phyloP scores from a whole-genome alignment of 1,284 basidiomycete genomes.

The Ceratobasidium sp. region DNA sequence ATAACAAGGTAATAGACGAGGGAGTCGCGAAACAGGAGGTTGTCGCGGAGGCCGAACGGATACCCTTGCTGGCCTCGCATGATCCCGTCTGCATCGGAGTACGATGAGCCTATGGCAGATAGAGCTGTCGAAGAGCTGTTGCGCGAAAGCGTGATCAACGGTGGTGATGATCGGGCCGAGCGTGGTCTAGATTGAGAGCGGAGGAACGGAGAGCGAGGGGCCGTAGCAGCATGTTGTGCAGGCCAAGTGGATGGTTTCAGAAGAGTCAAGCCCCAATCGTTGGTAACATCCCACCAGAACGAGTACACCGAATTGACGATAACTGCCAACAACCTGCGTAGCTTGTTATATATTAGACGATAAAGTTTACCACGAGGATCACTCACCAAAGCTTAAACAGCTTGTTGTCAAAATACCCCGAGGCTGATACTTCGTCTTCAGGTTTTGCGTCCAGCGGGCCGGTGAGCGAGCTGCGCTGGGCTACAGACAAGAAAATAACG shows the following conservation, averaged over 20 bases:
- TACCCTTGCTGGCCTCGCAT: conserved; percentile 58
- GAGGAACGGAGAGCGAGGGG: conserved; percentile 15
- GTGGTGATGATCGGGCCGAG: conserved; percentile 64
- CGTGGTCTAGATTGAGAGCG: conserved; percentile 55
- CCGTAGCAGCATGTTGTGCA: conserved; percentile 22
- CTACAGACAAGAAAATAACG: conserved; percentile 94
- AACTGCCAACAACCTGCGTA: conserved; percentile 86
- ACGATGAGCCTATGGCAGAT: conserved; percentile 50
- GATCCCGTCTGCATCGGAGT: conserved; percentile 51
- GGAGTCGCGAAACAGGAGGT: conserved; percentile 82
- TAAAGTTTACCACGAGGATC: neutral
- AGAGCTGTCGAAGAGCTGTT: conserved; percentile 51
- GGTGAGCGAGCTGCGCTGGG: conserved; percentile 70
- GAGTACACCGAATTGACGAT: conserved; percentile 93
- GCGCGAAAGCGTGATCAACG: conserved; percentile 57
- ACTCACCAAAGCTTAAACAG: conserved; percentile 88
- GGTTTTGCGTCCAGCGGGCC: conserved; percentile 41
- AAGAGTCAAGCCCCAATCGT: conserved; percentile 96
- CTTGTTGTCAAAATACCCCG: conserved; percentile 65
- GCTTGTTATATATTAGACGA: too few relatives aligned
- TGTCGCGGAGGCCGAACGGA: conserved; percentile 78
- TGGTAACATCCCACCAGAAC: conserved; percentile 99
- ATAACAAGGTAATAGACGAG: conserved; percentile 88
- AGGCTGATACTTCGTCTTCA: conserved; percentile 19
- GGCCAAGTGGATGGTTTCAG: conserved; percentile 66